Conservation (phyloP, 2,329 filamentous ascomycete genomes). For the Colletotrichum plurivorum region DNA sequence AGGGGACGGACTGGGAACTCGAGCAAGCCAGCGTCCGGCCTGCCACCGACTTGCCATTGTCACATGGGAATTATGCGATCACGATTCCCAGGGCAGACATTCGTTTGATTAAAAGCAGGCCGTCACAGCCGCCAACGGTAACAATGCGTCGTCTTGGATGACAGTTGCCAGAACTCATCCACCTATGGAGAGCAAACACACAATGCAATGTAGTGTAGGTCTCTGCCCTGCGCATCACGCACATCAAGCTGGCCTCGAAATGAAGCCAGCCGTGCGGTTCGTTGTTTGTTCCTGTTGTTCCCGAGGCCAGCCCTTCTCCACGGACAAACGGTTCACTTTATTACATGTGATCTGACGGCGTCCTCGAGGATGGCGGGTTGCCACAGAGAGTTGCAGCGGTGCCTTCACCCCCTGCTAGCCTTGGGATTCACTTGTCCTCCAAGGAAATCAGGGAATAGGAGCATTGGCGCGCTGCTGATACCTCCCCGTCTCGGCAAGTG, state of each 20-base stretch:
- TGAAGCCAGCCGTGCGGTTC: neutral
- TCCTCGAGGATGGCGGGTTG: neutral
- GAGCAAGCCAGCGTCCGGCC: neutral
- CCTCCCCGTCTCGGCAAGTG: conserved; percentile 23
- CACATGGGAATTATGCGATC: conserved; percentile 30
- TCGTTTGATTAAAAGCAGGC: neutral
- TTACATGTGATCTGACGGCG: conserved; percentile 33
- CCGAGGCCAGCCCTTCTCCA: conserved; percentile 6
- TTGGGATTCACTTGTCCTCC: neutral
- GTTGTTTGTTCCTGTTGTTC: neutral
- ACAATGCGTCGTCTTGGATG: neutral
- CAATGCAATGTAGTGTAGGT: neutral
- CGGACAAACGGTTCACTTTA: conserved; percentile 2
- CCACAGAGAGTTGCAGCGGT: conserved; percentile 14
- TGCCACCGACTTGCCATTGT: neutral
- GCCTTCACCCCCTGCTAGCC: conserved; percentile 22
- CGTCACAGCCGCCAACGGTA: neutral
- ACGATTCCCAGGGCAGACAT: conserved; percentile 3
- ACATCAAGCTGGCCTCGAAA: neutral
- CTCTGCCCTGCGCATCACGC: conserved; percentile 7
- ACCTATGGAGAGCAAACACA: neutral
- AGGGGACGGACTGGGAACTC: neutral
- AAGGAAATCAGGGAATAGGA: conserved; percentile 2
- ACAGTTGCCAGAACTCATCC: conserved; percentile 6
- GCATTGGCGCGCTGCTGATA: conserved; percentile 27